Conservation (phyloP, 441 rosid genomes). For the Populus hybrid region DNA sequence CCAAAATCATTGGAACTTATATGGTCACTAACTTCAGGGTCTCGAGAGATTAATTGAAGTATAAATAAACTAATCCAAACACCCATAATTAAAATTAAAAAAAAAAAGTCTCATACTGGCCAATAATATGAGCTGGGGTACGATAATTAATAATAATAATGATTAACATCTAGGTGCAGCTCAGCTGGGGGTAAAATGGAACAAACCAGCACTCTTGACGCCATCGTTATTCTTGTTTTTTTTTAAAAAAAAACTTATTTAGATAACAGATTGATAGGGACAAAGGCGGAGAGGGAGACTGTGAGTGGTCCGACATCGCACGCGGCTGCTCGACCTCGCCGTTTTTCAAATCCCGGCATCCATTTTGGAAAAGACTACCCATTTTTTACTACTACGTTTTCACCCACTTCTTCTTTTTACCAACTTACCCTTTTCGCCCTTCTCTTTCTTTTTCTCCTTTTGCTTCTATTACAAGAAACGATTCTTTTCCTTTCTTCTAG, state of each 20-base stretch:
- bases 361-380: slow-evolving; percentile 21
- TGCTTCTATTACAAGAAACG: neutral
- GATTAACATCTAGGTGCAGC: slow-evolving; percentile 1
- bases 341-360: slow-evolving; percentile 20
- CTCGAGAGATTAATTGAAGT: accelerated
- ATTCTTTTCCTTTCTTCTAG: neutral
- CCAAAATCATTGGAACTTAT: accelerated
- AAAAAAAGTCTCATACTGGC: neutral
- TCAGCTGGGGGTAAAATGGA: too few species aligned
- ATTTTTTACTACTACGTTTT: neutral
- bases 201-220: too few species aligned
- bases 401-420: slow-evolving; percentile 1
- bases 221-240: too few species aligned
- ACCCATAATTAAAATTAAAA: too few species aligned
- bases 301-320: slow-evolving; percentile 20
- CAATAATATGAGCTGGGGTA: slow-evolving; percentile 9
- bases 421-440: neutral
- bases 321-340: slow-evolving; percentile 55
- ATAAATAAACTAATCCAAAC: too few species aligned
- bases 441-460: neutral
- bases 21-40: too few species aligned
- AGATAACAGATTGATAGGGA: too few species aligned
- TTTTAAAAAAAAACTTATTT: neutral
- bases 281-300: neutral
- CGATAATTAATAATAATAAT: neutral